Evolutionary conservation across 2,329 filamentous ascomycete species (phyloP).

Genomic region (Colletotrichum sp.): DNA sequence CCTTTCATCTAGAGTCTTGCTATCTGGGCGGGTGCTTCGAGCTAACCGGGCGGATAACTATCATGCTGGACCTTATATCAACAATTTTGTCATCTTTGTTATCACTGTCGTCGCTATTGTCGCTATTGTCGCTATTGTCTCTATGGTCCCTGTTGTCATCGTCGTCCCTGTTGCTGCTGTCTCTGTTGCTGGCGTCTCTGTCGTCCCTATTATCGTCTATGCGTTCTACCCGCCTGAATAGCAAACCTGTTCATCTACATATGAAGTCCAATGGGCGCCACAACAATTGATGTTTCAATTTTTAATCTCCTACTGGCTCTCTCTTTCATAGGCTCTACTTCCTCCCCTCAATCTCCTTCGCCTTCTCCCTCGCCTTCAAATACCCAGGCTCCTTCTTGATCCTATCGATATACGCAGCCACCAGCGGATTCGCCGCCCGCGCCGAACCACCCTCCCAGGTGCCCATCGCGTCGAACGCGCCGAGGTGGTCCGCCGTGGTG

Average conservation of each 20-base stretch:
- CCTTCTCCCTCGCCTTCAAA: slow-evolving; percentile 50
- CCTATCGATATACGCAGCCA: slow-evolving; percentile 51
- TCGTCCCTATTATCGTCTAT: too few species aligned
- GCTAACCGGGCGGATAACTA: too few species aligned
- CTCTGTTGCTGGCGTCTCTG: too few species aligned
- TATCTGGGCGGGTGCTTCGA: accelerated
- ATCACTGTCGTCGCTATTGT: too few species aligned
- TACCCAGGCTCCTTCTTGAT: slow-evolving; percentile 54
- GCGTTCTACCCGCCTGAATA: background rate
- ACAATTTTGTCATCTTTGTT: too few species aligned
- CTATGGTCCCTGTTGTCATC: too few species aligned
- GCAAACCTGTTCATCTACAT: background rate
- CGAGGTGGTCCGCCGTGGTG: slow-evolving; percentile 40
- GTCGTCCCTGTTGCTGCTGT: too few species aligned
- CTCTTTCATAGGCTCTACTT: background rate
- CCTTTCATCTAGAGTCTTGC: background rate
- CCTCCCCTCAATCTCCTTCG: slow-evolving; percentile 52
- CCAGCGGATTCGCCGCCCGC: slow-evolving; percentile 43
- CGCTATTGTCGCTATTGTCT: too few species aligned
- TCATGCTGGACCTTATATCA: too few species aligned
- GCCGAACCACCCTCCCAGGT: slow-evolving; percentile 46
- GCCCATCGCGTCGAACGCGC: slow-evolving; percentile 44
- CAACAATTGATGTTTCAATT: background rate
- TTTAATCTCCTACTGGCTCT: background rate
- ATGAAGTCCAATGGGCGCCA: too few species aligned